These are phyloP conservation scores for Cymbopogon flexuosus DNA, from an alignment of 202 grass and related monocot genomes.

Conservation along the genomic window DNA sequence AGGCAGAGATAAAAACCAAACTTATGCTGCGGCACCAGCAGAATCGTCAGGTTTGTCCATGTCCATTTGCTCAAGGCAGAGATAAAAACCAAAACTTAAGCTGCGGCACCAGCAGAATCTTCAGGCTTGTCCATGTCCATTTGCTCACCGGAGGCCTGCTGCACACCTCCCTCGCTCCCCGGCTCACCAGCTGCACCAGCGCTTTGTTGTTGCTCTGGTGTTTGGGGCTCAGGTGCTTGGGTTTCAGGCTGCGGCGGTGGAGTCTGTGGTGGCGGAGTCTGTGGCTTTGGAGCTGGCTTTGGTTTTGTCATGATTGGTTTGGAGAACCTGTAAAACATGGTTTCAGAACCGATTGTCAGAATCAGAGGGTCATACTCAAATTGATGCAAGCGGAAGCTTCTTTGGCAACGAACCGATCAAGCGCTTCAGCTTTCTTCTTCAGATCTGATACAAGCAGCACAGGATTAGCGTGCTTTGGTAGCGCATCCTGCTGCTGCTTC, in stretches of 20 bases:
- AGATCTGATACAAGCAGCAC: conserved; percentile 57
- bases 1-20: not conserved
- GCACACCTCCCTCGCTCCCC: conserved; percentile 4
- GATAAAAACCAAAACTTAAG: not conserved
- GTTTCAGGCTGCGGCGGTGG: conserved; percentile 37
- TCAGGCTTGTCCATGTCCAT: conserved; percentile 54
- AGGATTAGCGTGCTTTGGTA: conserved; percentile 24
- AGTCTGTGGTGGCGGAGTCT: conserved; percentile 59
- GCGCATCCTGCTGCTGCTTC: no score
- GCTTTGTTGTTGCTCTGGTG: conserved; percentile 44
- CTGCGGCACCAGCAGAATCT: not conserved
- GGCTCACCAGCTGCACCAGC: conserved; percentile 22
- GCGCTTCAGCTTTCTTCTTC: conserved; percentile 60
- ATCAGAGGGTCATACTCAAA: not conserved
- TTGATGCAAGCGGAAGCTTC: not conserved
- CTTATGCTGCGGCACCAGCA: not conserved
- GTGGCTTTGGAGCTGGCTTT: conserved; percentile 45
- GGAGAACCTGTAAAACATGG: conserved; percentile 48
- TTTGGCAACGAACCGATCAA: conserved; percentile 50
- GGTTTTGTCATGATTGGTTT: conserved; percentile 72
- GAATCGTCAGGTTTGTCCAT: conserved; percentile 44
- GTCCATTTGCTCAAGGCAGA: conserved; percentile 33
- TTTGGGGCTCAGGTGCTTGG: conserved; percentile 32
- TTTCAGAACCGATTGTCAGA: not conserved
- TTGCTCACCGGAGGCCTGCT: conserved; percentile 24